Evolutionary conservation across 2,329 filamentous ascomycete genomes (phyloP).

Genomic region (Trichothecium roseum): DNA sequence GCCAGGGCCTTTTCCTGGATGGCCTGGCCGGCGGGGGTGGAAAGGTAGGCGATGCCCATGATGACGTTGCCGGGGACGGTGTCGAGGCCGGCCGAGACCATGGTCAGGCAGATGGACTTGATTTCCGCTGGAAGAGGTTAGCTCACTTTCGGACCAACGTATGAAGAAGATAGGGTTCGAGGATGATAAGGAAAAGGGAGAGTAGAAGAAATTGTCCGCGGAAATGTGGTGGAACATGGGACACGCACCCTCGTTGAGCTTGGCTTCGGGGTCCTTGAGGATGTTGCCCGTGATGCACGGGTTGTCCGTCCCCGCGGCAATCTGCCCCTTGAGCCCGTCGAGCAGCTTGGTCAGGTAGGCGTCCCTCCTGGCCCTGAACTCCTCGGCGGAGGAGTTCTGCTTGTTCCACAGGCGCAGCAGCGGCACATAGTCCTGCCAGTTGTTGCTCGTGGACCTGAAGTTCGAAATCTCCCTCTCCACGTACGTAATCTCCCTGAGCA

Average conservation of each 20-base stretch:
- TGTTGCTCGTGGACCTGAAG: slow-evolving; percentile 69
- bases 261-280: slow-evolving; percentile 37
- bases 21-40: slow-evolving; percentile 54
- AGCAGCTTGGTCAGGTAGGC: slow-evolving; percentile 58
- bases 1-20: slow-evolving; percentile 61
- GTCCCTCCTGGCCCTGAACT: slow-evolving; percentile 59
- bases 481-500: slow-evolving; percentile 63
- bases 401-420: slow-evolving; percentile 55
- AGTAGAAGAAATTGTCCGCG: too few species aligned
- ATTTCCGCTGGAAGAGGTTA: slow-evolving; percentile 61
- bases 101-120: slow-evolving; percentile 71
- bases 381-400: slow-evolving; percentile 50
- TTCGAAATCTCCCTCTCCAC: slow-evolving; percentile 70
- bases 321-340: slow-evolving; percentile 35
- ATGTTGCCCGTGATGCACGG: slow-evolving; percentile 38
- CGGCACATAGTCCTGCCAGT: slow-evolving; percentile 80
- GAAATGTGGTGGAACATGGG: too few species aligned
- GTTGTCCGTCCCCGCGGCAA: slow-evolving; percentile 27
- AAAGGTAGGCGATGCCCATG: slow-evolving; percentile 68
- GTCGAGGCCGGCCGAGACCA: slow-evolving; percentile 73
- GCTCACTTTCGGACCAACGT: too few species aligned
- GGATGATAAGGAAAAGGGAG: too few species aligned
- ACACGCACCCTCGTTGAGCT: slow-evolving; percentile 25
- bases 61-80: slow-evolving; percentile 72
- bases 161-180: too few species aligned